A percentile compares a stretch with the other conserved stretches of the same genome.
phyloP scores from a whole-genome alignment of 805 yeast species.

The Candida quercuum region DNA sequence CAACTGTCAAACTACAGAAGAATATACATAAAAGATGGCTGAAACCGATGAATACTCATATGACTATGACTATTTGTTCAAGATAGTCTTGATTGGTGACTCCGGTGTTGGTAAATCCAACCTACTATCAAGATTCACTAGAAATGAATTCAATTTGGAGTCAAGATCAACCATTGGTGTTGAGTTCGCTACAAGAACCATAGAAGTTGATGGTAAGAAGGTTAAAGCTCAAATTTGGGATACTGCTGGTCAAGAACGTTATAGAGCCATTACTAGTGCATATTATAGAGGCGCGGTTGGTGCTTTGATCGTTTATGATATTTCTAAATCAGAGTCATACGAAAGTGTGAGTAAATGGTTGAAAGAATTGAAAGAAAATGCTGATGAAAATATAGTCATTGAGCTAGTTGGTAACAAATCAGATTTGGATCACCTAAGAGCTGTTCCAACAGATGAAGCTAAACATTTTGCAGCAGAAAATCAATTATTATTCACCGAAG shows the following conservation, averaged over 20 bases:
- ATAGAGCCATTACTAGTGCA: constrained; percentile 95
- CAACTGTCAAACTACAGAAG: background rate
- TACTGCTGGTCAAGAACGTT: constrained; percentile 98
- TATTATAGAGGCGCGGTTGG: constrained; percentile 98
- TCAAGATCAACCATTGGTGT: constrained; percentile 95
- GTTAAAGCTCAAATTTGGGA: constrained; percentile 96
- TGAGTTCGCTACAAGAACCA: constrained; percentile 94
- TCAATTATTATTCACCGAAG: constrained; percentile 88
- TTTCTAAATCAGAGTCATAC: constrained; percentile 82
- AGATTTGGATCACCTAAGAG: constrained; percentile 87
- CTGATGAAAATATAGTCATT: constrained; percentile 90
- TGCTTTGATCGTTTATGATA: constrained; percentile 92
- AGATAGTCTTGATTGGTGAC: constrained; percentile 92
- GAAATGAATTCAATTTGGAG: constrained; percentile 93
- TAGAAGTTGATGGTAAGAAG: constrained; percentile 78
- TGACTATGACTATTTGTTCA: constrained; percentile 90
- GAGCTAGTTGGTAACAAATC: constrained; percentile 91
- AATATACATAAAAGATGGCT: no score
- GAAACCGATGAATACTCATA: constrained; percentile 58
- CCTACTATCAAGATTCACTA: constrained; percentile 85
- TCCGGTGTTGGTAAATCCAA: constrained; percentile 97
- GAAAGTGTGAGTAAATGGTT: constrained; percentile 86
- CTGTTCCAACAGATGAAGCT: constrained; percentile 97
- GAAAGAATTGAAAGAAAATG: constrained; percentile 87
- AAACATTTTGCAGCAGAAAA: constrained; percentile 91